A percentile compares a stretch with the other conserved stretches of the same genome.
Conservation (phyloP, 768 basidiomycete genomes). For the Serpula lacrymans region DNA sequence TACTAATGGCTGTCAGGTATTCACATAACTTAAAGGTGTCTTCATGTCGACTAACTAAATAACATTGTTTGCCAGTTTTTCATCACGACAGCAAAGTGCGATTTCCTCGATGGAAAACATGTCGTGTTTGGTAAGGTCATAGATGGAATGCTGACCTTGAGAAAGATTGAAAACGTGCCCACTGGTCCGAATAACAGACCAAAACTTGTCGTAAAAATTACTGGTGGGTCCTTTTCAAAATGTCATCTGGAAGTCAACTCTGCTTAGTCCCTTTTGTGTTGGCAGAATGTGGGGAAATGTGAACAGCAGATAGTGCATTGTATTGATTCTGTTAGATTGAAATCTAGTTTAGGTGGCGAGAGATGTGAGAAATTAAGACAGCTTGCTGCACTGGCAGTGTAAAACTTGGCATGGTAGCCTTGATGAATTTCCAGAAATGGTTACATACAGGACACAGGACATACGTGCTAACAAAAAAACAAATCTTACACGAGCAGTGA, state of each 20-base stretch:
- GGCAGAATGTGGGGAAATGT: constrained; percentile 62
- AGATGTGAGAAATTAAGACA: too few relatives aligned
- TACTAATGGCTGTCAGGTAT: constrained; percentile 88
- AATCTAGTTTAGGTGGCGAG: too few relatives aligned
- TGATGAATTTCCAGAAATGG: too few relatives aligned
- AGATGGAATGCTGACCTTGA: constrained; percentile 91
- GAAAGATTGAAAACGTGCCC: constrained; percentile 95
- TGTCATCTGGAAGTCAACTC: constrained; percentile 1
- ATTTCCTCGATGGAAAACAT: constrained; percentile 94
- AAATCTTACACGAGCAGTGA: too few relatives aligned
- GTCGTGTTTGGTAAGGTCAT: constrained; percentile 90
- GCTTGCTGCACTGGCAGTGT: too few relatives aligned
- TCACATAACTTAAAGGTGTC: not conserved
- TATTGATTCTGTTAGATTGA: too few relatives aligned
- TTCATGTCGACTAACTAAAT: too few relatives aligned
- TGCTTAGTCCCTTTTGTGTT: not conserved
- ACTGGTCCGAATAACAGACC: constrained; percentile 90
- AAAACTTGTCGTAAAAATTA: constrained; percentile 84
- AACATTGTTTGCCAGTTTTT: constrained; percentile 67
- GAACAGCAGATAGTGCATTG: too few relatives aligned
- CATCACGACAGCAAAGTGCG: constrained; percentile 91
- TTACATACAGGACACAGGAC: too few relatives aligned
- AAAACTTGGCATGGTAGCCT: too few relatives aligned
- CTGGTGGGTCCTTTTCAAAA: constrained; percentile 45
- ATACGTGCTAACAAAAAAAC: too few relatives aligned